Evolutionary conservation across 305 asterid species (phyloP), one percentile per base, ranked within the genome.

Genomic region (Lippia alba): DNA sequence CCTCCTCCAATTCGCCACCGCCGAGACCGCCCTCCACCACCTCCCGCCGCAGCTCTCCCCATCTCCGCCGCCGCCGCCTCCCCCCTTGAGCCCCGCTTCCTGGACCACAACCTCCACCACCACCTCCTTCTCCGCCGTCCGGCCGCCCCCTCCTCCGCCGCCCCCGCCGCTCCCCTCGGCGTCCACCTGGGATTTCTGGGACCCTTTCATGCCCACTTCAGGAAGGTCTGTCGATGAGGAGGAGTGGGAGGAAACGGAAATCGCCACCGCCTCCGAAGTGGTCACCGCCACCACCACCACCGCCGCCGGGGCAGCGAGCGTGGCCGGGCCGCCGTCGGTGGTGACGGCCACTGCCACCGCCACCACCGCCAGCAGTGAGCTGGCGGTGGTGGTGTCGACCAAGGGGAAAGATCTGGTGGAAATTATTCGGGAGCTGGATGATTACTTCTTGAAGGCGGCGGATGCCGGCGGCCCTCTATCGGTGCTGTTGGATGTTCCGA

Each of bases 151-250:
- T 0, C 95, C 88, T 0, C 97, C 96, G 0, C 97, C 97, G 0
- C 98, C 95, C 0, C 97, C 90, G 0, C 86, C 92, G 0, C 82
- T 76, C 0, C 87, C 90, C 0, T 84, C 84, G 1, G 74, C 86
- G 2, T 81, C 92, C 16, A 81, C 89, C 45, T 94, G 97, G 99
- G 97, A 92, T 77, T 92, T 92, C 80, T 94, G 98, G 99, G 96
- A 90, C 85, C 98, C 98, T 1, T 94, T 94, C 62, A 77, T 89
- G 84, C 97, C 92, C 0, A 56, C 86, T 15, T 69, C 91, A 1
- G 82, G 86, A 17, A 75, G 92, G 76, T 83, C 95, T 5, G 92
- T 51, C 10, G 83, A 87, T 0, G 97, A 88, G 83, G 96, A 89
- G 76, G 96, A 86, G 70, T 92, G 98, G 98, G 97, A 87, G 62